Evolutionary conservation across 768 basidiomycete genomes (phyloP).

Genomic region (Hygrophoropsis aurantiaca): DNA sequence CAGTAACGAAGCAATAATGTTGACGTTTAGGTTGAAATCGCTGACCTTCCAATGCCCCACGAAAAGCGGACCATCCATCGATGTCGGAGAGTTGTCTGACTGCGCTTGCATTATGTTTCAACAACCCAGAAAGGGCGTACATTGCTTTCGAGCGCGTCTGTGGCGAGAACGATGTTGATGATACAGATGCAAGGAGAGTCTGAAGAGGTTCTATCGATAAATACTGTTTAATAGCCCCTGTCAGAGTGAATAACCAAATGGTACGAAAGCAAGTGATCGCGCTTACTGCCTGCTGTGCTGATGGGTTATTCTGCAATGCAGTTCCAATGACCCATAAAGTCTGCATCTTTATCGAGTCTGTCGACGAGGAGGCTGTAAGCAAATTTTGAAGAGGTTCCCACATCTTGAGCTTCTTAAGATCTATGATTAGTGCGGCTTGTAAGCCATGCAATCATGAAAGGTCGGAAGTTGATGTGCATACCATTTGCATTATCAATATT

Average conservation of each 20-base stretch:
- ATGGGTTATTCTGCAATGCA: constrained; percentile 86
- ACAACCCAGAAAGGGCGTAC: constrained; percentile 73
- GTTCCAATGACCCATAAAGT: constrained; percentile 88
- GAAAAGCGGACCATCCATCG: constrained; percentile 66
- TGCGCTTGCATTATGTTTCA: constrained; percentile 77
- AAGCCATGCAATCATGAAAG: background rate
- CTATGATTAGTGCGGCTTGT: constrained; percentile 34
- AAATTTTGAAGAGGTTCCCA: constrained; percentile 76
- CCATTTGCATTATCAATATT: constrained; percentile 91
- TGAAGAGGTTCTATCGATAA: constrained; percentile 66
- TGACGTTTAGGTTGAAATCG: background rate
- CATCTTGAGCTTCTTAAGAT: constrained; percentile 72
- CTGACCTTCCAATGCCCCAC: constrained; percentile 60
- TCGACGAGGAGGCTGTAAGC: constrained; percentile 51
- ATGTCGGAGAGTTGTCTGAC: constrained; percentile 49
- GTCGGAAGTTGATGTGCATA: constrained; percentile 3
- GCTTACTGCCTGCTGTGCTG: constrained; percentile 74
- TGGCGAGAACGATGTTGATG: constrained; percentile 49
- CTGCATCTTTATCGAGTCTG: constrained; percentile 63
- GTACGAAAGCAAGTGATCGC: background rate
- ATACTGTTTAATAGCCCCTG: constrained; percentile 43
- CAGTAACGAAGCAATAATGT: background rate
- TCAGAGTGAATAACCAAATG: constrained; percentile 2
- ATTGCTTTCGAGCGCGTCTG: constrained; percentile 75
- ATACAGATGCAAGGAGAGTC: constrained; percentile 59